Base-by-base conservation (phyloP, 768 basidiomycete genomes). In the Albatrellus ellisii region DNA sequence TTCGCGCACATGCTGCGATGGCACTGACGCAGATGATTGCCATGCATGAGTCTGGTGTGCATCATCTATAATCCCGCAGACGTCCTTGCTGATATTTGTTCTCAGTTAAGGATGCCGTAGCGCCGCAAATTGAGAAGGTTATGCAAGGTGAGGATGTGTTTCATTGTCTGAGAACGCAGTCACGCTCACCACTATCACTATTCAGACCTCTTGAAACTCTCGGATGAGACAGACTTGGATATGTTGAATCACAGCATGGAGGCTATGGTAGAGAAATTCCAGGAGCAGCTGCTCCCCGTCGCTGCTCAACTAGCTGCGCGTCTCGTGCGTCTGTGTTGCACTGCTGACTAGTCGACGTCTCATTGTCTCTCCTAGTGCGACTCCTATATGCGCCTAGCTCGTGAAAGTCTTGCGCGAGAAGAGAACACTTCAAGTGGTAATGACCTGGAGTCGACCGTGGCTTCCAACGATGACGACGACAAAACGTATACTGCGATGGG, bases 171-270 rank as follows among this genome's bases (percentile, higher is more conserved):
- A 39, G 11, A 2, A n/a, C 6, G 14, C 5, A 27, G 18, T 27
- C 24, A 15, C 15, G 1, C n/a, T n/a, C n/a, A n/a, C n/a, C n/a
- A n/a, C n/a, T n/a, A n/a, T n/a, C 15, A 26, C 17, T 31, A 1
- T n/a, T 11, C 46, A 86, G 86, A 84, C 56, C 65, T 91, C n/a
- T 70, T 91, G 52, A 87, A 86, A 57, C 68, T 94, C 33, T 77
- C 84, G n/a, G 84, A 90, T 56, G 85, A 91, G 60, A 88, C 86
- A 34, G 89, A 92, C 56, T 63, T 94, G 33, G 88, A 92, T 56
- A 70, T 86, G 36, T 67, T 91, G 42, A 88, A 86, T 54, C 68
- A 65, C 46, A 74, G 80, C 53, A 87, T 89, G 79, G 83, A 88
- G 52, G 73, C 75, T 20, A 79, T 92, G 74, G 89, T 91, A 12